These are phyloP conservation scores for Coffea eugenioides DNA, from an alignment of 257 asterid species.

Conservation along the genomic window DNA sequence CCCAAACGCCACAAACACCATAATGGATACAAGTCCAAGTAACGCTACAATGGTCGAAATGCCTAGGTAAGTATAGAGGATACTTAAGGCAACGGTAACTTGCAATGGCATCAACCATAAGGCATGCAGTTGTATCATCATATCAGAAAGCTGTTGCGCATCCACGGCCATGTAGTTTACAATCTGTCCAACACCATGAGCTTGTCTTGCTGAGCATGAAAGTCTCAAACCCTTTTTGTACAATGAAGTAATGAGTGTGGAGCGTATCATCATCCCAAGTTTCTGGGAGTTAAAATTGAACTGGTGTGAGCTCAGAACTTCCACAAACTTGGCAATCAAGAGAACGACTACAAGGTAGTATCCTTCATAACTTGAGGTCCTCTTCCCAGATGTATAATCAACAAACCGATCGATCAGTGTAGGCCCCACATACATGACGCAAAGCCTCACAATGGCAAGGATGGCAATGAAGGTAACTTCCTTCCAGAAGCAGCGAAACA, in stretches of 20 bases:
- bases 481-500: slow-evolving; percentile 78
- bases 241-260: slow-evolving; percentile 70
- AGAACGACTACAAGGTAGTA: slow-evolving; percentile 66
- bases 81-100: slow-evolving; percentile 57
- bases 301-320: slow-evolving; percentile 80
- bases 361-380: slow-evolving; percentile 62
- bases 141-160: slow-evolving; percentile 91
- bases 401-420: slow-evolving; percentile 72
- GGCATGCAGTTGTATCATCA: slow-evolving; percentile 85
- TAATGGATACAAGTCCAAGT: slow-evolving; percentile 41
- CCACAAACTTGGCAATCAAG: slow-evolving; percentile 64
- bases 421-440: slow-evolving; percentile 85
- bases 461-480: slow-evolving; percentile 61
- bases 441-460: slow-evolving; percentile 66
- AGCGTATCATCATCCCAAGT: slow-evolving; percentile 81
- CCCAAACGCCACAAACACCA: slow-evolving; percentile 54
- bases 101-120: slow-evolving; percentile 90
- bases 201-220: slow-evolving; percentile 83
- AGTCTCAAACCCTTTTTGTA: slow-evolving; percentile 79
- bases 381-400: slow-evolving; percentile 58
- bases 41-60: slow-evolving; percentile 51
- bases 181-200: slow-evolving; percentile 90
- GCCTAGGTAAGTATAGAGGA: slow-evolving; percentile 65
- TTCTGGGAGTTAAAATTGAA: slow-evolving; percentile 84
- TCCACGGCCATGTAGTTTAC: slow-evolving; percentile 97